Conservation (phyloP, 2,329 filamentous ascomycete species). For the Fusarium fujikuroi region DNA sequence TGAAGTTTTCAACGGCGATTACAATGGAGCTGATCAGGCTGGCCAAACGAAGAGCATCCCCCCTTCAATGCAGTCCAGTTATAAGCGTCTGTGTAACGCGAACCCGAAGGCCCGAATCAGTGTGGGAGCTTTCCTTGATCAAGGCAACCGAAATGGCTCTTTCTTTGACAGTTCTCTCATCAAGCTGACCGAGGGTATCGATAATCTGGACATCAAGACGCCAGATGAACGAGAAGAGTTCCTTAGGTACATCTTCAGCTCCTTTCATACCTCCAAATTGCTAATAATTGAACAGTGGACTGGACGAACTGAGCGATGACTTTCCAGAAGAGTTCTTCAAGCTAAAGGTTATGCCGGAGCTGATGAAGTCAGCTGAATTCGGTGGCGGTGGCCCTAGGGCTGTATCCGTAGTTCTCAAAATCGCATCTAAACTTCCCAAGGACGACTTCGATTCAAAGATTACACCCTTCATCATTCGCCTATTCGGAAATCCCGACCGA, state of each 20-base stretch:
- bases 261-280: not conserved
- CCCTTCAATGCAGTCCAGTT: slow-evolving; percentile 87
- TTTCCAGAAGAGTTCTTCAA: slow-evolving; percentile 99
- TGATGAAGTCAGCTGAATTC: slow-evolving; percentile 99
- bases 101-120: slow-evolving; percentile 91
- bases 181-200: slow-evolving; percentile 90
- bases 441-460: slow-evolving; percentile 91
- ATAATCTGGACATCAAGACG: slow-evolving; percentile 89
- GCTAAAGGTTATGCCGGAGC: slow-evolving; percentile 92
- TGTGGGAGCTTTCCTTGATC: slow-evolving; percentile 86
- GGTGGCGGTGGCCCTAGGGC: slow-evolving; percentile 95
- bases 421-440: slow-evolving; percentile 83
- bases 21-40: slow-evolving; percentile 79
- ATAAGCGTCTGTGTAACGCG: slow-evolving; percentile 87
- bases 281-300: slow-evolving; percentile 65
- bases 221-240: slow-evolving; percentile 87
- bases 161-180: slow-evolving; percentile 97
- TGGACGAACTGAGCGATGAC: slow-evolving; percentile 88
- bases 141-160: slow-evolving; percentile 81
- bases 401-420: slow-evolving; percentile 88
- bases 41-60: slow-evolving; percentile 89
- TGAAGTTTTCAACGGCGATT: slow-evolving; percentile 92
- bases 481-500: slow-evolving; percentile 92
- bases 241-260: slow-evolving; percentile 64
- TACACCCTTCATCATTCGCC: slow-evolving; percentile 84